Evolutionary conservation across 768 basidiomycete species (phyloP), one percentile per base, ranked within the genome.

Genomic region (Boletus rubroflammeus): DNA sequence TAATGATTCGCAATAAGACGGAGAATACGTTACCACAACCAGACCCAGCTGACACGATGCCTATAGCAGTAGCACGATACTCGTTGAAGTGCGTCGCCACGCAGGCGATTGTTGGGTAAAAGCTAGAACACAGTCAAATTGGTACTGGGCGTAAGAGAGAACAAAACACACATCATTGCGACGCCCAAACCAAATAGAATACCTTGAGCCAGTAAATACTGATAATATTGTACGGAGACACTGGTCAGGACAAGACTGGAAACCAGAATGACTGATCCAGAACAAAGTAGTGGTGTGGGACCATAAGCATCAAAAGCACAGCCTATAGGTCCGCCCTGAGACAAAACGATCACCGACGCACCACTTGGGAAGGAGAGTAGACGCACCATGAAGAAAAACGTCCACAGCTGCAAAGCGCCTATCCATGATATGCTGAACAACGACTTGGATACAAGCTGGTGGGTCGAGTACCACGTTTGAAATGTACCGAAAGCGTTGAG

Each of bases 401-500:
- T 69, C 77, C 81, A 87, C 4, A 88, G 71, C 61, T 88, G 86
- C 43, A 87, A 57, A 2, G 83, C 83, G 6, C 85, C 86, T 58
- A 88, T 86, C 82, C 85, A 86, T 3, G 85, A 82, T 56, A 88
- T 84, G 23, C 75, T 78, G 35, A 81, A 82, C 14, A 81, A 71
- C 14, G 81, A 68, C 34, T 77, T 57, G 58, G 75, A 65, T 17
- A 66, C 64, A 17, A 89, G 75, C 65, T 88, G 82, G 65, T 89
- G 81, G 14, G 67, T 68, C 10, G 77, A 73, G 59, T 89, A 88
- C 81, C 82, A 88, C 13, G 81, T 69, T 65, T 87, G 84, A 65
- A 82, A 89, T 39, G 84, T 85, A 15, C 87, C 87, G 57, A 88
- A 89, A 42, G 86, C 79, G 49, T 76, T 84, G 74, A 88, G 81